Percentiles rank a stretch among this genome's conserved stretches.
Conservation (phyloP, 352 stramenopile genomes). For the Globisporangium abappressorium region DNA sequence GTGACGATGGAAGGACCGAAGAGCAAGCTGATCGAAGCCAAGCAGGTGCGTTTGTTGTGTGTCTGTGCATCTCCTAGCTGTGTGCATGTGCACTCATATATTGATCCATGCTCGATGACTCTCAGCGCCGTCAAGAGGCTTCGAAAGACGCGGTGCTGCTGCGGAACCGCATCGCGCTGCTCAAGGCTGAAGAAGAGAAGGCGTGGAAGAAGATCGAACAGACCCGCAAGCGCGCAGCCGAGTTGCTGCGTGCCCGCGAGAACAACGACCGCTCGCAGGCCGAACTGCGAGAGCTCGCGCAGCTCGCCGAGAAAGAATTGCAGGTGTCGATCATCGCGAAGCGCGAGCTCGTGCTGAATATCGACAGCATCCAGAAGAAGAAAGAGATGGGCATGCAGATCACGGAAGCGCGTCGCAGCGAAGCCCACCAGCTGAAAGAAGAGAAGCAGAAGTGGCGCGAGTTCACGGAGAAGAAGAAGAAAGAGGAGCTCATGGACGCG, state of each 20-base stretch:
- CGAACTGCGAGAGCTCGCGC: slow-evolving; percentile 57
- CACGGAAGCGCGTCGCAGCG: slow-evolving; percentile 54
- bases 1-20: slow-evolving; percentile 49
- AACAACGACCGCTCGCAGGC: slow-evolving; percentile 61
- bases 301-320: slow-evolving; percentile 55
- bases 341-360: slow-evolving; percentile 71
- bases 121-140: slow-evolving; percentile 68
- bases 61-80: not conserved
- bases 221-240: slow-evolving; percentile 62
- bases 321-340: slow-evolving; percentile 71
- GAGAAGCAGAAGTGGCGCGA: slow-evolving; percentile 81
- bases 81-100: not conserved
- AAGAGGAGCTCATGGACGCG: slow-evolving; percentile 58
- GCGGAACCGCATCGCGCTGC: slow-evolving; percentile 76
- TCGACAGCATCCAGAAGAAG: slow-evolving; percentile 80
- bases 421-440: slow-evolving; percentile 78
- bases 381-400: slow-evolving; percentile 71
- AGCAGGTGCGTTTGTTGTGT: slow-evolving; percentile 39
- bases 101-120: not conserved
- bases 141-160: slow-evolving; percentile 72
- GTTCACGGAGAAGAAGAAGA: slow-evolving; percentile 60
- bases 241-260: slow-evolving; percentile 67
- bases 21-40: slow-evolving; percentile 74
- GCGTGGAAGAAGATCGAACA: slow-evolving; percentile 87
- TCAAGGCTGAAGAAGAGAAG: slow-evolving; percentile 79